Conservation (phyloP, 306 rosid genomes). For the Cucurbita moschata region DNA sequence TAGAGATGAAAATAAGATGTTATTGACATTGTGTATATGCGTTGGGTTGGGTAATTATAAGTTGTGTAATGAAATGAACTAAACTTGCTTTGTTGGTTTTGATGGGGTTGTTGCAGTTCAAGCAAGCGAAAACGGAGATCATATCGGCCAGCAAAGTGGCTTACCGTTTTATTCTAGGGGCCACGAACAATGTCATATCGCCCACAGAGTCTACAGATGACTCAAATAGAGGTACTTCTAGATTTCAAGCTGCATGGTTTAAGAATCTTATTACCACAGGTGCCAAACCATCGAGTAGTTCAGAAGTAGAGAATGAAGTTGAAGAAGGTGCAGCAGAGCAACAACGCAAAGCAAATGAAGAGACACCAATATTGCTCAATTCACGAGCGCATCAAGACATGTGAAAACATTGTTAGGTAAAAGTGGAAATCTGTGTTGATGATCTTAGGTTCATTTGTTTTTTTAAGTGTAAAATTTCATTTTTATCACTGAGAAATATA, state of each 20-base stretch:
- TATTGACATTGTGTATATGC: background rate
- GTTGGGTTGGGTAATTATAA: background rate
- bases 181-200: conserved; percentile 40
- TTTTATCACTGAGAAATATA: conserved; percentile 23
- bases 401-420: conserved; percentile 25
- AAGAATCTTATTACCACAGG: conserved; percentile 62
- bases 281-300: conserved; percentile 75
- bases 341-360: conserved; percentile 18
- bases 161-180: conserved; percentile 65
- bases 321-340: conserved; percentile 26
- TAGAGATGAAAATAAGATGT: background rate
- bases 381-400: conserved; percentile 19
- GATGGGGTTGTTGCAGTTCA: conserved; percentile 46
- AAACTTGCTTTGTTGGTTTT: background rate
- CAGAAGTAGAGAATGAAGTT: conserved; percentile 46
- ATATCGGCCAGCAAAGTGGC: conserved; percentile 93
- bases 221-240: conserved; percentile 55
- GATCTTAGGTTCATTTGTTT: conserved; percentile 29
- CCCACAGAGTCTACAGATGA: conserved; percentile 45
- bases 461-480: conserved; percentile 43
- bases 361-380: conserved; percentile 17
- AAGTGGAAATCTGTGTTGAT: conserved; percentile 16
- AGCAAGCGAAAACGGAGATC: conserved; percentile 91
- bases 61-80: background rate
- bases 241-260: conserved; percentile 76